Base-by-base conservation (phyloP, 2,329 filamentous ascomycete genomes). In the Penicillium olsonii region DNA sequence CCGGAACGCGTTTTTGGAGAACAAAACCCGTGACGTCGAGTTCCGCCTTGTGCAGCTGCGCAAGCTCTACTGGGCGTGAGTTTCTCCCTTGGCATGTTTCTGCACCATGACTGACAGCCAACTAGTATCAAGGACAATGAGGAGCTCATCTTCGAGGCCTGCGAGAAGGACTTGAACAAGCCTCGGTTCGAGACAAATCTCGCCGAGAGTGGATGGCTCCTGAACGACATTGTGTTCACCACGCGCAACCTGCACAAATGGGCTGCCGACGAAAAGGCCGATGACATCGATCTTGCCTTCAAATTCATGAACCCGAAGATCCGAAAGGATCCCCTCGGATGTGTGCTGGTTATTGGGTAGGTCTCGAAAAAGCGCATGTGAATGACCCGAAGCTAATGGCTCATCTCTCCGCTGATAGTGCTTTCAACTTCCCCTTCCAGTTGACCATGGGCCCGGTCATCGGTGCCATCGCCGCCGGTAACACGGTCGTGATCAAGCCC, bases 341-440 rank as follows among this genome's bases (percentile, higher is more conserved):
- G 84, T 34, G 84, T 90, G 10, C 78, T 97, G 61, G 84, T 96
- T 64, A 95, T 97, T 65, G 90, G 91, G 80, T 83, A 68, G 33
- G 75, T 62, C 18, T 10, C 27, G 11, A 22, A n/a, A 14, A 15
- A n/a, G n/a, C 42, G 39, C 45, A 10, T 24, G 33, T 17, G 14
- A 35, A 15, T n/a, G 22, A 12, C 10, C n/a, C 14, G 15, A 50
- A 51, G 19, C 45, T 42, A 17, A 8, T 2, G 18, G 19, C 45
- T 42, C n/a, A 8, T 2, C 15, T n/a, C 27, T 19, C 14, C 22
- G 11, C 15, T 26, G 52, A 40, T 50, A 84, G 84, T 49, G 85
- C 94, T 37, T 97, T 90, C 82, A 99, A 99, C 78, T 96, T 92
- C 70, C 94, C 94, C 43, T 77, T 96, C 68, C 86, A 92, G 72